Evolutionary conservation across 2,329 filamentous ascomycete species (phyloP).

Genomic region (Acarospora socialis): DNA sequence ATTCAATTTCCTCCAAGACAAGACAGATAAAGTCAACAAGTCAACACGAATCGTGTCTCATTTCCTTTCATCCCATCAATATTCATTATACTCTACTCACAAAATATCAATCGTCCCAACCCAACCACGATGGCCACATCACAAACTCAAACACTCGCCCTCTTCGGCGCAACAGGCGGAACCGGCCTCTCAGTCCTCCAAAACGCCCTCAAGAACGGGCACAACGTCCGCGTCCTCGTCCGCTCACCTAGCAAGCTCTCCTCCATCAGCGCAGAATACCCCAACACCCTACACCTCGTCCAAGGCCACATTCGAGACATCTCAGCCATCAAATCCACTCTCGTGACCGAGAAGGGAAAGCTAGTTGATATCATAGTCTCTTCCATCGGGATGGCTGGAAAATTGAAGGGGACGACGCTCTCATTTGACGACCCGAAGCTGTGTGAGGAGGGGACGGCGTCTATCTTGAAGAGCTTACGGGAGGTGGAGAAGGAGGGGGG

Average conservation of each 20-base stretch:
- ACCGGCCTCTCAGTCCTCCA: conserved; percentile 34
- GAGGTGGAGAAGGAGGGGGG: conserved; percentile 11
- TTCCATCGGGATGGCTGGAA: conserved; percentile 35
- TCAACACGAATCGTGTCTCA: no score
- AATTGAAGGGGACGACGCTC: conserved; percentile 21
- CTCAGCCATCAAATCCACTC: conserved; percentile 23
- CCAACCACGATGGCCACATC: no score
- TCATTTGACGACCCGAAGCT: conserved; percentile 33
- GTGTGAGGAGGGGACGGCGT: conserved; percentile 31
- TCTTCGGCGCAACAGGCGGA: conserved; percentile 41
- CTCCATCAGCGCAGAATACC: conserved; percentile 16
- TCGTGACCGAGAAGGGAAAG: conserved; percentile 19
- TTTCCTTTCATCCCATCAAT: no score
- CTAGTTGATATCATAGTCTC: conserved; percentile 35
- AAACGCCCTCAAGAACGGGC: conserved; percentile 31
- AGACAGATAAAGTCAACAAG: no score
- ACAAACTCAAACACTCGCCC: conserved; percentile 36
- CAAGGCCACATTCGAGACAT: conserved; percentile 36
- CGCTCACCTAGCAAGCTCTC: conserved; percentile 37
- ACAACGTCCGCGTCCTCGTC: conserved; percentile 36
- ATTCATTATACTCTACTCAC: no score
- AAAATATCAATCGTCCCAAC: no score
- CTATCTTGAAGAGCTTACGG: conserved; percentile 29
- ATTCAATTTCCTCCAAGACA: no score
- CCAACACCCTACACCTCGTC: conserved; percentile 30